Conservation (phyloP, 345 rosid species). For the Camelina hispida region DNA sequence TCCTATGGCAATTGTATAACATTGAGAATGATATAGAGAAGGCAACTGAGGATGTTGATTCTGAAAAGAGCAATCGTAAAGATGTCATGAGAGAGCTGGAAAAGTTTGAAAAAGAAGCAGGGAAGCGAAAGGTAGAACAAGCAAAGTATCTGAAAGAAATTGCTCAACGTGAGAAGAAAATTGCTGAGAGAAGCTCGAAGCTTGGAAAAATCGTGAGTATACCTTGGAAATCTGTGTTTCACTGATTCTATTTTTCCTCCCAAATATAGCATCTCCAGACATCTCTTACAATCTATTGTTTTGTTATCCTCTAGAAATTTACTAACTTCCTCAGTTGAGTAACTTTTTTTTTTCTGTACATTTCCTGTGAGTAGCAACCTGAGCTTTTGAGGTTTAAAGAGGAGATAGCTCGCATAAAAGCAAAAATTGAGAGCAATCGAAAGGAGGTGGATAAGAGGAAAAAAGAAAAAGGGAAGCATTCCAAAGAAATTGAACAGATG, state of each 20-base stretch:
- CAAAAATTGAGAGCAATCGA: conserved; percentile 78
- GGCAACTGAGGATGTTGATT: conserved; percentile 65
- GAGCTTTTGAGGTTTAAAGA: conserved; percentile 87
- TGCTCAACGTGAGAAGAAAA: conserved; percentile 74
- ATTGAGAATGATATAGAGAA: conserved; percentile 73
- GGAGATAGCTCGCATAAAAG: conserved; percentile 77
- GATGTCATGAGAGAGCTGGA: conserved; percentile 72
- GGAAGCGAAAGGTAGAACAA: conserved; percentile 74
- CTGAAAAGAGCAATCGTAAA: conserved; percentile 64
- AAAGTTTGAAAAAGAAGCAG: conserved; percentile 63
- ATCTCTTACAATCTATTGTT: neutral
- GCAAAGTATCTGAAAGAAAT: conserved; percentile 82
- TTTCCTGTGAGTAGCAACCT: conserved; percentile 68
- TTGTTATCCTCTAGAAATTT: neutral
- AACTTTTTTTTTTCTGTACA: conserved; percentile 23
- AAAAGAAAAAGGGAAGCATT: conserved; percentile 76
- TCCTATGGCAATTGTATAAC: conserved; percentile 82
- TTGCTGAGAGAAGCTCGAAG: conserved; percentile 69
- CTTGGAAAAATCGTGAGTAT: conserved; percentile 78
- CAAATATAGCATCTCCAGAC: conserved; percentile 6
- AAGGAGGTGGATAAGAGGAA: conserved; percentile 82
- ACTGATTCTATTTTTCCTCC: conserved; percentile 11
- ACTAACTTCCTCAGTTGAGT: conserved; percentile 27
- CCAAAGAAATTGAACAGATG: conserved; percentile 65
- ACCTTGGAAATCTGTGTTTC: conserved; percentile 16